Conservation (phyloP, 371 early-diverging fungal species). For the Coemansia sp. region DNA sequence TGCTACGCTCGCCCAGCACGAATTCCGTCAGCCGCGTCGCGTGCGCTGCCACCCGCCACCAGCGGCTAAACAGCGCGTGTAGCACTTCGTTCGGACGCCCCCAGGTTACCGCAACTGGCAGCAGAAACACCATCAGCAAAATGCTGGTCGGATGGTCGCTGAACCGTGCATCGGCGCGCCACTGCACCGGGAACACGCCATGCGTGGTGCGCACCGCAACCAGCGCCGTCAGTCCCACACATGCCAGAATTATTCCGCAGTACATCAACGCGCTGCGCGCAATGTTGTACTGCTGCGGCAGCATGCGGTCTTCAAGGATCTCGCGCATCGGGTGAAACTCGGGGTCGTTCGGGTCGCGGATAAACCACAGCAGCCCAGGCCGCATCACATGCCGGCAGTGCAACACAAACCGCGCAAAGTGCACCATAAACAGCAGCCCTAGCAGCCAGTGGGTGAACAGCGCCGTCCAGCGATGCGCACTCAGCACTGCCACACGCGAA, state of each 20-base stretch:
- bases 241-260: conserved; percentile 62
- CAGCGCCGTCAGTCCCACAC: conserved; percentile 19
- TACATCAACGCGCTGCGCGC: conserved; percentile 77
- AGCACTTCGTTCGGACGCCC: conserved; percentile 21
- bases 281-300: conserved; percentile 76
- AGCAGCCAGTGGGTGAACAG: conserved; percentile 84
- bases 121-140: conserved; percentile 6
- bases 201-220: conserved; percentile 14
- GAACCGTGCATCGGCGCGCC: conserved; percentile 14
- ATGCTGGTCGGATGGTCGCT: conserved; percentile 13
- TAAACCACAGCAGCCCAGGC: conserved; percentile 93
- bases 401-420: conserved; percentile 80
- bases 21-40: conserved; percentile 74
- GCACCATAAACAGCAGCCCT: conserved; percentile 90
- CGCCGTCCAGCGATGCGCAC: conserved; percentile 64
- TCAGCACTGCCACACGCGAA: conserved; percentile 54
- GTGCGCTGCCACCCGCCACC: conserved; percentile 65
- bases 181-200: conserved; percentile 20
- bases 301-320: conserved; percentile 72
- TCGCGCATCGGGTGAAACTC: conserved; percentile 90
- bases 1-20: conserved; percentile 68
- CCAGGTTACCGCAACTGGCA: conserved; percentile 23
- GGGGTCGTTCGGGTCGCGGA: conserved; percentile 93
- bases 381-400: conserved; percentile 76
- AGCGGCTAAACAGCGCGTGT: conserved; percentile 50